These are phyloP conservation scores for Neurospora sp. DNA, from an alignment of 495 filamentous ascomycete genomes.

Conservation along the genomic window DNA sequence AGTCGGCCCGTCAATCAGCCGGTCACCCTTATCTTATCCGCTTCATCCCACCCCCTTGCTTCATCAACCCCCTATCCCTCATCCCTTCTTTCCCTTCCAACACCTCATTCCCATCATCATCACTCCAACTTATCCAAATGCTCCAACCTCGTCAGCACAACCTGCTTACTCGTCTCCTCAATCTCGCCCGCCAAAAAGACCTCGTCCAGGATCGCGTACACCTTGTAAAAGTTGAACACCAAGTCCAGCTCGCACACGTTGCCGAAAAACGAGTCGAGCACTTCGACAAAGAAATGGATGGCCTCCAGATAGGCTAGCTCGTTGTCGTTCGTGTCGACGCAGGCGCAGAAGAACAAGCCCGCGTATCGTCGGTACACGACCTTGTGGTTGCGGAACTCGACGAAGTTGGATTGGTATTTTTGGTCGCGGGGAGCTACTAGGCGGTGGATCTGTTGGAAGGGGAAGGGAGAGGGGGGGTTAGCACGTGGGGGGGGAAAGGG, in stretches of 20 bases:
- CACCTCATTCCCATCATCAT: constrained; percentile 1
- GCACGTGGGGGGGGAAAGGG: not conserved
- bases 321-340: constrained; percentile 98
- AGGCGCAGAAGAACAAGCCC: constrained; percentile 96
- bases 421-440: constrained; percentile 95
- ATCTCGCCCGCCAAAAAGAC: constrained; percentile 91
- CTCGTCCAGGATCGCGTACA: constrained; percentile 98
- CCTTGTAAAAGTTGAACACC: constrained; percentile 99
- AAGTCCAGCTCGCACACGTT: constrained; percentile 99
- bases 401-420: constrained; percentile 99
- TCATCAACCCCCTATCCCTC: not conserved
- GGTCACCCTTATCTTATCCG: not conserved
- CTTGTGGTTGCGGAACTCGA: constrained; percentile 88
- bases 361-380: constrained; percentile 96
- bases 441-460: constrained; percentile 64
- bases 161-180: constrained; percentile 97
- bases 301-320: constrained; percentile 95
- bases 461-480: not conserved
- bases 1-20: not conserved
- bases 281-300: constrained; percentile 99
- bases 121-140: constrained; percentile 95
- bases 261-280: constrained; percentile 95
- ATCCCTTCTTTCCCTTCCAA: not conserved
- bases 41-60: not conserved
- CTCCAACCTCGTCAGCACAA: constrained; percentile 86